phyloP scores from a whole-genome alignment of 2,329 filamentous ascomycete species.

The Epichloe brachyelytri region DNA sequence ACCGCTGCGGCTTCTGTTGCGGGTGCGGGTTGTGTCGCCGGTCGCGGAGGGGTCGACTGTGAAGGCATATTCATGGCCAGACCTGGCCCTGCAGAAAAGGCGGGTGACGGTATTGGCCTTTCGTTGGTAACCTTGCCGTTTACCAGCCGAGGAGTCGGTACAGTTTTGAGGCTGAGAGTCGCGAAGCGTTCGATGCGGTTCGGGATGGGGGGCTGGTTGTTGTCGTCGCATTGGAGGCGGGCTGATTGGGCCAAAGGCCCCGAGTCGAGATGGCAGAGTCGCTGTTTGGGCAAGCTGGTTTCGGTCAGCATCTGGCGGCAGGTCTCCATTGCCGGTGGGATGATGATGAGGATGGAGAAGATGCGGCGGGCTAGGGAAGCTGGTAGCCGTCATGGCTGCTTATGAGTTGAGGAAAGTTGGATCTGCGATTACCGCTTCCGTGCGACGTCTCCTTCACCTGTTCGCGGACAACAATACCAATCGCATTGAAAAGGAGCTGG shows the following conservation, averaged over 20 bases:
- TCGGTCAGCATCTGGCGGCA: not conserved
- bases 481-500: not conserved
- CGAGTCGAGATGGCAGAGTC: not conserved
- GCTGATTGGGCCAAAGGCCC: slow-evolving; percentile 13
- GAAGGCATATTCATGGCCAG: not conserved
- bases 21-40: not conserved
- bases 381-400: not conserved
- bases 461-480: not conserved
- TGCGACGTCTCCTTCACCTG: no score
- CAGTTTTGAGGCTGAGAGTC: not conserved
- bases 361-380: not conserved
- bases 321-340: not conserved
- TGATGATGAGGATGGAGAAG: not conserved
- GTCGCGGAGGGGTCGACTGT: slow-evolving; percentile 12
- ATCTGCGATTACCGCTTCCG: not conserved
- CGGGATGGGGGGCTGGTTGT: not conserved
- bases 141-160: not conserved
- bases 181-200: slow-evolving; percentile 1
- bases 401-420: not conserved
- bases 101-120: not conserved
- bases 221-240: slow-evolving; percentile 16
- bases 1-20: slow-evolving; percentile 3
- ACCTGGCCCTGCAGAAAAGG: not conserved
- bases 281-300: not conserved
- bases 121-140: not conserved